Conservation (phyloP, 768 basidiomycete species). For the Suillus luteus region DNA sequence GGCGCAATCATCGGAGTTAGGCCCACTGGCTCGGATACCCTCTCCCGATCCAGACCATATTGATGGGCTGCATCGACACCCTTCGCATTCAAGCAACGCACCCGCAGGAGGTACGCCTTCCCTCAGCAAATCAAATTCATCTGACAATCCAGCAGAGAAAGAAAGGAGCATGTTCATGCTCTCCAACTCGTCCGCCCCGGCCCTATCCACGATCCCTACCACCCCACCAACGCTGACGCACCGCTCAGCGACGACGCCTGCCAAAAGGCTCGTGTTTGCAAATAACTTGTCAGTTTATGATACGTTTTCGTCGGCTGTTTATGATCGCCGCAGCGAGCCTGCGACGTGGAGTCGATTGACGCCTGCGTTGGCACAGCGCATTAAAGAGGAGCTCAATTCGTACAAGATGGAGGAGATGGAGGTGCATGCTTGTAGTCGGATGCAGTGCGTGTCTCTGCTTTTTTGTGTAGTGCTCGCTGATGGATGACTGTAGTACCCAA, state of each 20-base stretch:
- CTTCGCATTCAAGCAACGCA: conserved; percentile 45
- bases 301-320: conserved; percentile 89
- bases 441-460: conserved; percentile 63
- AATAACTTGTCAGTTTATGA: conserved; percentile 93
- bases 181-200: conserved; percentile 89
- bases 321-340: conserved; percentile 93
- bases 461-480: conserved; percentile 6
- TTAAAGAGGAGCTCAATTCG: conserved; percentile 98
- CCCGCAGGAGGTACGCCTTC: conserved; percentile 25
- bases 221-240: conserved; percentile 58
- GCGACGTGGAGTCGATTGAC: conserved; percentile 97
- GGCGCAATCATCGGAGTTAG: conserved; percentile 51
- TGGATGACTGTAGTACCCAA: conserved; percentile 59
- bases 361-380: conserved; percentile 90
- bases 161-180: conserved; percentile 68
- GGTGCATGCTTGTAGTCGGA: conserved; percentile 90
- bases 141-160: conserved; percentile 38
- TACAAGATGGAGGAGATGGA: conserved; percentile 99
- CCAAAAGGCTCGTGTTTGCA: conserved; percentile 84
- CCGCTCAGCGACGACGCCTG: conserved; percentile 68
- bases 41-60: conserved; percentile 85
- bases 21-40: conserved; percentile 81
- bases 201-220: conserved; percentile 60
- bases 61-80: conserved; percentile 79
- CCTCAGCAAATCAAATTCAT: conserved; percentile 31